Evolutionary conservation across 225 moss, liverwort and hornwort species (phyloP).

Genomic region (Asterella californica): DNA sequence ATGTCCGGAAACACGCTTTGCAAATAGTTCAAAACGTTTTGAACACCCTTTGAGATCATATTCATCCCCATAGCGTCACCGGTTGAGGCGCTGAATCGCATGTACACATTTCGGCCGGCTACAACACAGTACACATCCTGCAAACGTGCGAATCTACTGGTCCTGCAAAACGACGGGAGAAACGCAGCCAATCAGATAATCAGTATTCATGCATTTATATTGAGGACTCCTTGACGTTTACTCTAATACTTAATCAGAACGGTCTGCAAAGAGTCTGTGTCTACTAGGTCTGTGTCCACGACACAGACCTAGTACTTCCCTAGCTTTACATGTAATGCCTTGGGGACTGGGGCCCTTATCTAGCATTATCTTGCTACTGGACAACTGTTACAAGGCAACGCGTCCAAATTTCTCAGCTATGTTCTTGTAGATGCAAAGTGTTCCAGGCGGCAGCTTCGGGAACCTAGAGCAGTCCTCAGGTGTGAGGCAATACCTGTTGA

Average conservation of each 20-base stretch:
- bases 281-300: too few relatives aligned
- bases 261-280: background rate
- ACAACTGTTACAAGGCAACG: background rate
- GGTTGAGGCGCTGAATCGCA: slow-evolving; percentile 46
- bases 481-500: slow-evolving; percentile 53
- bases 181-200: background rate
- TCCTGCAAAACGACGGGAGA: slow-evolving; percentile 26
- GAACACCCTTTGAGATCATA: slow-evolving; percentile 55
- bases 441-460: background rate
- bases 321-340: background rate
- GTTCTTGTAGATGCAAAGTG: background rate
- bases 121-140: slow-evolving; percentile 44
- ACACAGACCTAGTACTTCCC: background rate
- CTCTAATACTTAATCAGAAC: background rate
- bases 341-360: background rate
- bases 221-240: background rate
- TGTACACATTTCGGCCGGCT: slow-evolving; percentile 42
- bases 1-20: slow-evolving; percentile 48
- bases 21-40: slow-evolving; percentile 47
- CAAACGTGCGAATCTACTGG: slow-evolving; percentile 54
- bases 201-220: background rate
- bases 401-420: background rate
- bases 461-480: background rate
- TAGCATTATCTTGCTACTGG: background rate
- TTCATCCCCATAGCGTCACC: slow-evolving; percentile 62